Conservation (phyloP, 345 rosid genomes). For the Ceriops tagal region DNA sequence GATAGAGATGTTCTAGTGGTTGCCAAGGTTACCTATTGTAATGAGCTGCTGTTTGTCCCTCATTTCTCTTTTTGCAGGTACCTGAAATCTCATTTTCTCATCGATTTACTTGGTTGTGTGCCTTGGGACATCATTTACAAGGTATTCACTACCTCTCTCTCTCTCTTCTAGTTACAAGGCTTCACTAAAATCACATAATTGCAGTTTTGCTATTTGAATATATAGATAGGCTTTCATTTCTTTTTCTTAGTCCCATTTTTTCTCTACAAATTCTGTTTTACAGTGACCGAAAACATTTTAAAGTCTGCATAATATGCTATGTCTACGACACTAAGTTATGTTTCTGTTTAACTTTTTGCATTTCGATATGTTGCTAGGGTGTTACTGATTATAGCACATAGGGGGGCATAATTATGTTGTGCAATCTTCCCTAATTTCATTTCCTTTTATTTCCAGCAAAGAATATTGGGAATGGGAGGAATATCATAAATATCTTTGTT, state of each 20-base stretch:
- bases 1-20: too few species aligned
- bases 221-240: not conserved
- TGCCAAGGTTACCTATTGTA: not conserved
- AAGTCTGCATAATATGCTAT: not conserved
- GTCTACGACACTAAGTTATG: too few species aligned
- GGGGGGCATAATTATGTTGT: too few species aligned
- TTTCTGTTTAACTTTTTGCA: too few species aligned
- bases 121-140: constrained; percentile 84
- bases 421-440: too few species aligned
- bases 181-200: not conserved
- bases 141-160: constrained; percentile 34
- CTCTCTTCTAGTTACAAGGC: not conserved
- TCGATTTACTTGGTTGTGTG: constrained; percentile 67
- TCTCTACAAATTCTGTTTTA: not conserved
- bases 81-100: constrained; percentile 62
- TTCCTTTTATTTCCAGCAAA: too few species aligned
- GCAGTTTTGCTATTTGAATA: not conserved
- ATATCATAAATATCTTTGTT: too few species aligned
- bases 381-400: too few species aligned
- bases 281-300: not conserved
- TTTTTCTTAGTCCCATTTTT: not conserved
- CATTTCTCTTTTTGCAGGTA: constrained; percentile 41
- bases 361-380: not conserved
- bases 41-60: not conserved
- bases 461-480: too few species aligned